A percentile compares a stretch with the other conserved stretches of the same genome.
These are phyloP conservation scores for Stevia rebaudiana DNA, from an alignment of 140 eudicot genomes.

Conservation along the genomic window DNA sequence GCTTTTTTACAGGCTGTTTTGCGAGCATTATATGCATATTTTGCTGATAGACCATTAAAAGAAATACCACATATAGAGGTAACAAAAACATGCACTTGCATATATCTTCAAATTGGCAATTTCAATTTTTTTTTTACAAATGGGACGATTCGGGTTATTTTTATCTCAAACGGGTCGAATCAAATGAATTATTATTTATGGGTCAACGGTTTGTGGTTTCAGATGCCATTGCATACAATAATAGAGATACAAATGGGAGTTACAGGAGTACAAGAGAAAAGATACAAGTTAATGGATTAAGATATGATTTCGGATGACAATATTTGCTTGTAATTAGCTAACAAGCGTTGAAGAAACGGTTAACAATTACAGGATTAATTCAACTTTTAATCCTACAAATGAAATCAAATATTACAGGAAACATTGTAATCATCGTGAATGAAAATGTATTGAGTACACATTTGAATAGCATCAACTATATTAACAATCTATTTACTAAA, in stretches of 20 bases:
- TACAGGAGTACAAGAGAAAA: slow-evolving; percentile 87
- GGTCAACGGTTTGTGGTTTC: slow-evolving; percentile 19
- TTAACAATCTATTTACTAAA: too few relatives aligned
- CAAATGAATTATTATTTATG: background rate
- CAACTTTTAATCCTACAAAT: background rate
- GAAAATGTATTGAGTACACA: slow-evolving; percentile 7
- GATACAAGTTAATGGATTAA: slow-evolving; percentile 90
- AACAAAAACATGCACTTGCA: slow-evolving; percentile 7
- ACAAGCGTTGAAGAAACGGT: slow-evolving; percentile 3
- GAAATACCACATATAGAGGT: slow-evolving; percentile 99
- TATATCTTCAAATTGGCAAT: background rate
- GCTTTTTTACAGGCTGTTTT: slow-evolving; percentile 65
- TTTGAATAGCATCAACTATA: background rate
- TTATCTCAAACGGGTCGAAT: background rate
- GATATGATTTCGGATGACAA: slow-evolving; percentile 4
- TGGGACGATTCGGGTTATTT: background rate
- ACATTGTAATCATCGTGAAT: background rate
- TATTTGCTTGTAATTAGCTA: slow-evolving; percentile 25
- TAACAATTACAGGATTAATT: slow-evolving; percentile 13
- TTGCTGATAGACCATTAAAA: slow-evolving; percentile 91
- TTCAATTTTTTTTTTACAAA: background rate
- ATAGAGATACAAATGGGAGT: slow-evolving; percentile 99
- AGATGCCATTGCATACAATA: slow-evolving; percentile 95
- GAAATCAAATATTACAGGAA: slow-evolving; percentile 5
- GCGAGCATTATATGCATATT: slow-evolving; percentile 96